Conservation (phyloP, 1,139 yeast genomes). For the Lodderomyces metapsilosis region DNA sequence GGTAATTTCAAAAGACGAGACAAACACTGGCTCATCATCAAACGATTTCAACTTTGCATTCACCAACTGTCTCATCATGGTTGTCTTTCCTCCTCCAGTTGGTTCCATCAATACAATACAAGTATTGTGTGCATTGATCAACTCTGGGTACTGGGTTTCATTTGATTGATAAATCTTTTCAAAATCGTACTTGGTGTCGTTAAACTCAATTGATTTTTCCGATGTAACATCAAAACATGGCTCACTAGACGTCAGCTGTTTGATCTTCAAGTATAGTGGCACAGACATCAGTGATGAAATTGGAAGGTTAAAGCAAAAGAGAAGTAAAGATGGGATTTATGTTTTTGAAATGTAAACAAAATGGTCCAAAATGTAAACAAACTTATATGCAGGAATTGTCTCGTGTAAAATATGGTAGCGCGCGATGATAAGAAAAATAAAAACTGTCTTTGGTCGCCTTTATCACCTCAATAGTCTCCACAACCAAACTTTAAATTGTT, state of each 20-base stretch:
- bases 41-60: slow-evolving; percentile 12
- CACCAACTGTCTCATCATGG: slow-evolving; percentile 21
- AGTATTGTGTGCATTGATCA: slow-evolving; percentile 14
- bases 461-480: too few species aligned
- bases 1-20: slow-evolving; percentile 32
- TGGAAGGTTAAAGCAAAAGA: too few species aligned
- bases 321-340: too few species aligned
- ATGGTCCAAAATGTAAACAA: too few species aligned
- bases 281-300: too few species aligned
- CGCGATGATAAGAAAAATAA: too few species aligned
- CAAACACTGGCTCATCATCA: slow-evolving; percentile 11
- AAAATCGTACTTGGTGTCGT: slow-evolving; percentile 23
- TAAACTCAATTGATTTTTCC: slow-evolving; percentile 19
- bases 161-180: slow-evolving; percentile 16
- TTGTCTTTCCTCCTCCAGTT: slow-evolving; percentile 36
- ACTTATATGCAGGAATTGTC: too few species aligned
- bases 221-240: slow-evolving; percentile 4
- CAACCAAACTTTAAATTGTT: too few species aligned
- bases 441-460: too few species aligned
- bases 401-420: too few species aligned
- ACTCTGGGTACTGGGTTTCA: slow-evolving; percentile 15
- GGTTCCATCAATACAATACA: slow-evolving; percentile 33
- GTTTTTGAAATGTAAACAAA: neutral
- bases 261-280: slow-evolving; percentile 27
- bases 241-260: slow-evolving; percentile 12